Percentiles rank a stretch among this genome's conserved stretches.
phyloP scores from a whole-genome alignment of 371 early-diverging fungal species.

The Batkoa obscura region DNA sequence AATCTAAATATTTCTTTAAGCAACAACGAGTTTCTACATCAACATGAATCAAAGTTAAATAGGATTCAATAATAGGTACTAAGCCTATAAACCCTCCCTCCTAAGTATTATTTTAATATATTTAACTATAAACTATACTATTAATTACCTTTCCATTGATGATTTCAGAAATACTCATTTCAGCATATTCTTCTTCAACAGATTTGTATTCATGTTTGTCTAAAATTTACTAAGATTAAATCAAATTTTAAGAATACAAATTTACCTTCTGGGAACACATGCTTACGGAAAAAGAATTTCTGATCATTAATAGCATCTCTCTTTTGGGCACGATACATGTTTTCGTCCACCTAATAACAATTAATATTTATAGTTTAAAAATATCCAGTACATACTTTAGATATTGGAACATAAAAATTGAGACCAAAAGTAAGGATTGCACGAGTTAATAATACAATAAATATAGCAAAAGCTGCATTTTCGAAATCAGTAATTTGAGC shows the following conservation, averaged over 20 bases:
- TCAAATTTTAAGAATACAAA: neutral
- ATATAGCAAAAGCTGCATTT: slow-evolving; percentile 91
- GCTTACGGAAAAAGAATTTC: slow-evolving; percentile 79
- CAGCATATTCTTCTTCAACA: slow-evolving; percentile 37
- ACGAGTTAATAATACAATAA: slow-evolving; percentile 80
- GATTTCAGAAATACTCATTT: slow-evolving; percentile 84
- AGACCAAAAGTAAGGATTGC: slow-evolving; percentile 76
- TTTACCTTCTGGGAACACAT: slow-evolving; percentile 33
- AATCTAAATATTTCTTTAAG: slow-evolving; percentile 54
- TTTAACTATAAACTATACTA: no score
- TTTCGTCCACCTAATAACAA: slow-evolving; percentile 63
- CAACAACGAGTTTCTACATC: slow-evolving; percentile 41
- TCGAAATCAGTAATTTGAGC: slow-evolving; percentile 96
- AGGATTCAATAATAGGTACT: slow-evolving; percentile 57
- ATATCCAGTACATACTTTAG: slow-evolving; percentile 30
- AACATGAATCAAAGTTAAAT: slow-evolving; percentile 50
- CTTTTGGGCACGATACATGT: slow-evolving; percentile 79
- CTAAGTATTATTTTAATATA: no score
- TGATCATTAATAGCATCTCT: slow-evolving; percentile 64
- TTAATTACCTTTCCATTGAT: slow-evolving; percentile 61
- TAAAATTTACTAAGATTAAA: neutral
- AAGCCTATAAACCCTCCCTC: slow-evolving; percentile 62
- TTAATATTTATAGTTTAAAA: neutral
- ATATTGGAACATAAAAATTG: slow-evolving; percentile 93
- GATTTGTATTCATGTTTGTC: neutral